A percentile compares a stretch with the other conserved stretches of the same genome.
Evolutionary conservation across 2,329 filamentous ascomycete genomes (phyloP).

Genomic region (Exserohilum turcica): DNA sequence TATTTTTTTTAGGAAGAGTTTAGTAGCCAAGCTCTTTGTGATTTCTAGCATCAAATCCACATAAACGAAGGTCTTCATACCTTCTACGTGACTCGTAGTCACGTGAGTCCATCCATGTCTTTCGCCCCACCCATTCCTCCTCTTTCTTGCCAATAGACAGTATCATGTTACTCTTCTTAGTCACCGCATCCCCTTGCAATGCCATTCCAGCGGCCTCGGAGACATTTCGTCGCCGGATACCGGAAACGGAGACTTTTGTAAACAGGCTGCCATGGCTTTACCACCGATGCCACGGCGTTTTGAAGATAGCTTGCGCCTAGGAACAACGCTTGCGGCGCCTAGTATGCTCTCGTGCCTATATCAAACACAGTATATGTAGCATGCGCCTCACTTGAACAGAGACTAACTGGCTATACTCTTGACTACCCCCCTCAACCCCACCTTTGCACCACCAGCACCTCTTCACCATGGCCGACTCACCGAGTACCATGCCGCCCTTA

Average conservation of each 20-base stretch:
- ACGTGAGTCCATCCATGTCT: too few species aligned
- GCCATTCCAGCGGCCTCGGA: not conserved
- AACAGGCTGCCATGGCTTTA: not conserved
- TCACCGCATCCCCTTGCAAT: not conserved
- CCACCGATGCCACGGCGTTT: not conserved
- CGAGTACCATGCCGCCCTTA: not conserved
- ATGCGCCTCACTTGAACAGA: slow-evolving; percentile 2
- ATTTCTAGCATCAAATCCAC: too few species aligned
- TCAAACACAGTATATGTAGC: slow-evolving; percentile 13
- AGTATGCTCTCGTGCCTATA: slow-evolving; percentile 9
- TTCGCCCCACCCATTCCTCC: not conserved
- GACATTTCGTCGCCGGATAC: slow-evolving; percentile 3
- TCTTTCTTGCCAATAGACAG: not conserved
- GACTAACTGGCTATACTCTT: not conserved
- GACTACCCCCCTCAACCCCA: slow-evolving; percentile 3
- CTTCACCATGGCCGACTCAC: not conserved
- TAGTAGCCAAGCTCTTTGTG: too few species aligned
- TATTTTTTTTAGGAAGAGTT: too few species aligned
- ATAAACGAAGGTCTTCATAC: too few species aligned
- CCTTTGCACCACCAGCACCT: slow-evolving; percentile 9
- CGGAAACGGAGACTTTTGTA: slow-evolving; percentile 5
- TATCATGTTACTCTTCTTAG: not conserved
- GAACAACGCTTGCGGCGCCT: not conserved
- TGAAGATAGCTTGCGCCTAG: not conserved
- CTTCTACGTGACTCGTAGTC: too few species aligned